Evolutionary conservation across 1,139 yeast genomes (phyloP).

Genomic region (Candida buenavistaensis): DNA sequence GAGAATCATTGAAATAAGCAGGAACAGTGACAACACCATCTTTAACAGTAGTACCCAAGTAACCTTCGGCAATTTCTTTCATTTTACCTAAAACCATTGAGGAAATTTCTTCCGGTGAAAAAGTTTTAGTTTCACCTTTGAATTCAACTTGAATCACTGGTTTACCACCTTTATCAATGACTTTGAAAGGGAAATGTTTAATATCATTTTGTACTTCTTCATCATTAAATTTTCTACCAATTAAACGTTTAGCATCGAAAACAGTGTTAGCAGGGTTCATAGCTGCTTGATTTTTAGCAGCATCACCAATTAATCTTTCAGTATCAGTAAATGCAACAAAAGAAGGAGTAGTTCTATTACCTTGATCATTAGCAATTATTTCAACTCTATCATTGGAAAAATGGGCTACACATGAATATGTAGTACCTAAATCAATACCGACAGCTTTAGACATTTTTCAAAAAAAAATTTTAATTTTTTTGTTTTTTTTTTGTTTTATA

Average conservation of each 20-base stretch:
- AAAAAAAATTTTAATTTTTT: constrained; percentile 6
- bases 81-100: constrained; percentile 66
- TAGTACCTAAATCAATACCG: constrained; percentile 82
- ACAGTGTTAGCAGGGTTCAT: constrained; percentile 67
- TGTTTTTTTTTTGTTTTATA: constrained; percentile 1
- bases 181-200: constrained; percentile 65
- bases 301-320: constrained; percentile 70
- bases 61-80: constrained; percentile 68
- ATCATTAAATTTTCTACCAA: constrained; percentile 63
- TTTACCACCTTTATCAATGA: constrained; percentile 56
- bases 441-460: constrained; percentile 74
- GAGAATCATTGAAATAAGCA: constrained; percentile 62
- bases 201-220: constrained; percentile 57
- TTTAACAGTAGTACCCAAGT: constrained; percentile 57
- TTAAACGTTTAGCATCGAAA: constrained; percentile 68
- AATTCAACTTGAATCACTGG: constrained; percentile 63
- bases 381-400: constrained; percentile 69
- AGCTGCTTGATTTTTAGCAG: constrained; percentile 73
- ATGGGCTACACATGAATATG: constrained; percentile 79
- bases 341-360: constrained; percentile 72
- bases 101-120: constrained; percentile 67
- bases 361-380: constrained; percentile 63
- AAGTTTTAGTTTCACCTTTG: constrained; percentile 64
- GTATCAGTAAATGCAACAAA: constrained; percentile 69
- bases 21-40: constrained; percentile 79